Percentiles rank a stretch among this genome's conserved stretches.
Evolutionary conservation across 208 protist species (phyloP).

Genomic region (Entamoeba moshkovskii): DNA sequence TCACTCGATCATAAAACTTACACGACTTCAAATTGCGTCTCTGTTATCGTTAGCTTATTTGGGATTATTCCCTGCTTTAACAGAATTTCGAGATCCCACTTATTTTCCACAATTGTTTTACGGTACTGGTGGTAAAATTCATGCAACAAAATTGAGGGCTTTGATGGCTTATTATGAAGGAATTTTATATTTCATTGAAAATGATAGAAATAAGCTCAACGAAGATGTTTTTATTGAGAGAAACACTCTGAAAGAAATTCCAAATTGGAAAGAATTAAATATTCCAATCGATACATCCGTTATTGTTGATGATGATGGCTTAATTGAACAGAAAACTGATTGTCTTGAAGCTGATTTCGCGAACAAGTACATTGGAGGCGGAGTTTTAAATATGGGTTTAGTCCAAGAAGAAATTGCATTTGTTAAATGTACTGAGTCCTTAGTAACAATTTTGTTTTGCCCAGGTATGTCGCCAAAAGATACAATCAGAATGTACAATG

Average conservation of each 20-base stretch:
- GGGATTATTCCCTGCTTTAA: neutral
- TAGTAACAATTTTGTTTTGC: conserved; percentile 24
- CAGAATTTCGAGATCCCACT: neutral
- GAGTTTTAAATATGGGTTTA: conserved; percentile 35
- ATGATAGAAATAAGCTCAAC: neutral
- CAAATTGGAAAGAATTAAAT: neutral
- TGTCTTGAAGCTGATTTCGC: conserved; percentile 42
- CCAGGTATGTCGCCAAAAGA: conserved; percentile 23
- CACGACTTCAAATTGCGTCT: neutral
- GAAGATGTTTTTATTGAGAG: neutral
- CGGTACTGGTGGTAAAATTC: neutral
- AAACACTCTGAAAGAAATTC: neutral
- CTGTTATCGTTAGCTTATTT: neutral
- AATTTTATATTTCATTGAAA: neutral
- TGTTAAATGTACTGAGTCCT: conserved; percentile 29
- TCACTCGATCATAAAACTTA: neutral
- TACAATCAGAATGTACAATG: neutral
- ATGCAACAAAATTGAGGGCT: neutral
- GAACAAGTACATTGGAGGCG: conserved; percentile 43
- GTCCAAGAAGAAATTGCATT: conserved; percentile 49
- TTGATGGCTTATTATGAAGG: neutral
- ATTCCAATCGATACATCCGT: neutral
- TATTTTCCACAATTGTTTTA: neutral
- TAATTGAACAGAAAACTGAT: neutral
- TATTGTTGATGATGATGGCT: neutral